Evolutionary conservation across 1,284 basidiomycete genomes (phyloP).

Genomic region (Apiotrichum akiyoshidainum): DNA sequence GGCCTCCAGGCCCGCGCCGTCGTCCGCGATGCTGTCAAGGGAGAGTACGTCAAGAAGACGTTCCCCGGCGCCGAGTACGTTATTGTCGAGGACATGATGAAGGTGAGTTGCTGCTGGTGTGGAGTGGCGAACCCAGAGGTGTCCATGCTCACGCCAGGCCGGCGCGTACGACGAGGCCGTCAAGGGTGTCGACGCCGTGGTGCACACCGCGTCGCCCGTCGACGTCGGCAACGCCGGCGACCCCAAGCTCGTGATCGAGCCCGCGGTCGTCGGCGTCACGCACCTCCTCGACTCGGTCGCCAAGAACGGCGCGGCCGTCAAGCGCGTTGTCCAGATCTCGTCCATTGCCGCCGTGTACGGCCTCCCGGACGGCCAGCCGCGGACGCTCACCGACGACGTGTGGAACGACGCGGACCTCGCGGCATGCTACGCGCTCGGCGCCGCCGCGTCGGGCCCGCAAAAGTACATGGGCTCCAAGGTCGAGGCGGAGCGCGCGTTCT

Average conservation of each 20-base stretch:
- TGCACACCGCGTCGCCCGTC: constrained; percentile 27
- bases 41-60: constrained; percentile 52
- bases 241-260: background rate
- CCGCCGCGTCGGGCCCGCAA: background rate
- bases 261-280: background rate
- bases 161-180: constrained; percentile 67
- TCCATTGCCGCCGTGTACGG: background rate
- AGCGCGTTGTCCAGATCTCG: background rate
- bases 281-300: background rate
- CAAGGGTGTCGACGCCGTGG: constrained; percentile 61
- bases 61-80: constrained; percentile 39
- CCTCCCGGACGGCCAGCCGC: background rate
- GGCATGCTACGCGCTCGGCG: background rate
- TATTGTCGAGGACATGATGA: constrained; percentile 58
- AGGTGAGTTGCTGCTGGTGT: constrained; percentile 48
- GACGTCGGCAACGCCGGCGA: constrained; percentile 8
- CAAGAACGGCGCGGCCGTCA: background rate
- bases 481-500: constrained; percentile 34
- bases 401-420: background rate
- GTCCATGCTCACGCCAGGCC: constrained; percentile 44
- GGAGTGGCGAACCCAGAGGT: too few relatives aligned
- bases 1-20: constrained; percentile 55
- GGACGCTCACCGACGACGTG: background rate
- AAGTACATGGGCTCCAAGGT: constrained; percentile 24
- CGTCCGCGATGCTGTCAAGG: constrained; percentile 56